Evolutionary conservation across 345 rosid species (phyloP).

Genomic region (Lepidium sativum): DNA sequence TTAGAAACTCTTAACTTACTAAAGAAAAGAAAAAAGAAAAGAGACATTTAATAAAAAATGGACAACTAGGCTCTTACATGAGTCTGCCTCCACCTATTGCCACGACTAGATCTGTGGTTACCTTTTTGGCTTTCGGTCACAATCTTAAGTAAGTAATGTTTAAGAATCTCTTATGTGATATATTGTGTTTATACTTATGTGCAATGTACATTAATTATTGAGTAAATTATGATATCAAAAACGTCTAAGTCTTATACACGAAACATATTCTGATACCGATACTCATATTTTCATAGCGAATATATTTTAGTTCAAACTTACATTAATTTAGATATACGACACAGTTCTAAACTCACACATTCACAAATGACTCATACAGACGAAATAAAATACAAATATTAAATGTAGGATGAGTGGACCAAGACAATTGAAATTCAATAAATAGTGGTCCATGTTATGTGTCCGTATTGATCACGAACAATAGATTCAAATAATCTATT

Average conservation of each 20-base stretch:
- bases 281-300: neutral
- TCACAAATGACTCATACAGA: constrained; percentile 1
- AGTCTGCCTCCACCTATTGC: neutral
- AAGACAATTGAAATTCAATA: neutral
- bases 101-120: neutral
- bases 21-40: no score
- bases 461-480: neutral
- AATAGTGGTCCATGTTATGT: neutral
- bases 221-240: neutral
- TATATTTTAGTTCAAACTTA: neutral
- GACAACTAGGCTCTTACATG: no score
- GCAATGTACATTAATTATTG: neutral
- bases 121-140: no score
- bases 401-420: neutral
- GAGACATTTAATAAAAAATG: no score
- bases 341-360: neutral
- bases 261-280: neutral
- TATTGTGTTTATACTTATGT: neutral
- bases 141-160: no score
- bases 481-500: neutral
- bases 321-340: neutral
- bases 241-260: neutral
- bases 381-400: no score
- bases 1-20: no score
- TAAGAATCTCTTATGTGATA: no score